Conservation (phyloP, 2,329 filamentous ascomycete genomes). For the Hymenoscyphus salicellus region DNA sequence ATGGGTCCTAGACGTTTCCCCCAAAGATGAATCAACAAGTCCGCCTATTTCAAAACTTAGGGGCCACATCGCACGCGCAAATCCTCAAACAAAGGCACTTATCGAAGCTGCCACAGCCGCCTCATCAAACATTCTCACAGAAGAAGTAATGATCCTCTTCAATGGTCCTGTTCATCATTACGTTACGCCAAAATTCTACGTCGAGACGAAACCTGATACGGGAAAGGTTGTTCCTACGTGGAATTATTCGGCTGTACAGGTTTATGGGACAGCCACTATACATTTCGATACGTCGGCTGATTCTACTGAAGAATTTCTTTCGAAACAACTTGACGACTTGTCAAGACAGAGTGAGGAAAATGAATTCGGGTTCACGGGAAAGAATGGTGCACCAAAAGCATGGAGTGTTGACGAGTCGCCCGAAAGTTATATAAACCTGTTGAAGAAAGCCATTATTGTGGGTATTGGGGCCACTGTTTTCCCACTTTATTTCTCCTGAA, state of each 20-base stretch:
- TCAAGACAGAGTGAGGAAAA: slow-evolving; percentile 48
- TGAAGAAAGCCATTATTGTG: slow-evolving; percentile 59
- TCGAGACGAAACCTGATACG: slow-evolving; percentile 59
- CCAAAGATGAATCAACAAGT: slow-evolving; percentile 37
- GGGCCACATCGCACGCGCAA: slow-evolving; percentile 60
- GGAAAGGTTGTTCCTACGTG: slow-evolving; percentile 69
- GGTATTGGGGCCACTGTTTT: too few species aligned
- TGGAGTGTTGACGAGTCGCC: slow-evolving; percentile 61
- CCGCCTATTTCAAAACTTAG: slow-evolving; percentile 41
- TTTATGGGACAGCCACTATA: slow-evolving; percentile 56
- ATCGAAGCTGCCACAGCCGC: slow-evolving; percentile 41
- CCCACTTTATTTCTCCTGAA: too few species aligned
- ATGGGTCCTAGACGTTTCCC: slow-evolving; percentile 51
- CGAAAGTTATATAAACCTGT: slow-evolving; percentile 51
- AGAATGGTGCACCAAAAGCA: slow-evolving; percentile 36
- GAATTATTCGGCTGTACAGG: slow-evolving; percentile 66
- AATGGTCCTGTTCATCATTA: slow-evolving; percentile 58
- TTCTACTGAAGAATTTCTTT: slow-evolving; percentile 48
- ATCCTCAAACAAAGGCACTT: slow-evolving; percentile 62
- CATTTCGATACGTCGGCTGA: slow-evolving; percentile 48
- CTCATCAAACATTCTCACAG: slow-evolving; percentile 33
- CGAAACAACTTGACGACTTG: slow-evolving; percentile 52
- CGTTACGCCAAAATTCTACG: slow-evolving; percentile 67
- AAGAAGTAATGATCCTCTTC: slow-evolving; percentile 64
- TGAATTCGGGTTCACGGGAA: slow-evolving; percentile 55